These are phyloP conservation scores for Symbiodinium pilosum DNA, from an alignment of 73 alveolate genomes.

Conservation along the genomic window DNA sequence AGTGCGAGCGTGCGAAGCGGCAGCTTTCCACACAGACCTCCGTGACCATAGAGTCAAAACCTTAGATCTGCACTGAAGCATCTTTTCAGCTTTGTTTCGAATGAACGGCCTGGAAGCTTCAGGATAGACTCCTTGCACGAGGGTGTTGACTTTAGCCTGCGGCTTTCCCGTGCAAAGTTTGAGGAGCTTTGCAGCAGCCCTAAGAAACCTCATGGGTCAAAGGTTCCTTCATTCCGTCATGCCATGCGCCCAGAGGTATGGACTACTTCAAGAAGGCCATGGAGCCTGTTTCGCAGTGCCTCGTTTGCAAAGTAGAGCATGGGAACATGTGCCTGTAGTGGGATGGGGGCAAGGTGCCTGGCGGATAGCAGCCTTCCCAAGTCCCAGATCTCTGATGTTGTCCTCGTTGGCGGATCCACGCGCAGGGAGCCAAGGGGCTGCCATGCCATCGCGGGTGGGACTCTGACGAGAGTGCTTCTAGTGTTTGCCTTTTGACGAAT, in stretches of 20 bases:
- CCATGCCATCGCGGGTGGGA: not conserved
- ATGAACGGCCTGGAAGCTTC: too few relatives aligned
- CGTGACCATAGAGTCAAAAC: conserved; percentile 96
- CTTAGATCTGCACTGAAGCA: not conserved
- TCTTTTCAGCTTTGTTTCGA: too few relatives aligned
- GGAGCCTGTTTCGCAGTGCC: conserved; percentile 99
- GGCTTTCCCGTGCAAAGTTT: conserved; percentile 98
- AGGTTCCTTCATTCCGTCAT: not conserved
- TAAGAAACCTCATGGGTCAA: not conserved
- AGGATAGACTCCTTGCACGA: conserved; percentile 98
- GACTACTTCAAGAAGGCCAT: conserved; percentile 99
- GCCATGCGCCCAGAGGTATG: conserved; percentile 75
- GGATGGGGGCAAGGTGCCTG: conserved; percentile 61
- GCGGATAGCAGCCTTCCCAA: conserved; percentile 96
- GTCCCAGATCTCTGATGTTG: conserved; percentile 96
- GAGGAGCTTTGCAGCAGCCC: conserved; percentile 96
- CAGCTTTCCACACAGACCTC: conserved; percentile 97
- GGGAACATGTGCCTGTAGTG: not conserved
- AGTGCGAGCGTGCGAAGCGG: conserved; percentile 99
- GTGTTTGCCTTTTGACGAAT: not conserved
- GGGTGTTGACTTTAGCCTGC: conserved; percentile 96
- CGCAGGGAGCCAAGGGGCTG: conserved; percentile 90
- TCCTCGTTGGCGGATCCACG: conserved; percentile 98
- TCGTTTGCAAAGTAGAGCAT: not conserved
- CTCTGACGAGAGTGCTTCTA: not conserved